Evolutionary conservation across 768 basidiomycete species (phyloP).

Genomic region (Leccinum barrowsii): DNA sequence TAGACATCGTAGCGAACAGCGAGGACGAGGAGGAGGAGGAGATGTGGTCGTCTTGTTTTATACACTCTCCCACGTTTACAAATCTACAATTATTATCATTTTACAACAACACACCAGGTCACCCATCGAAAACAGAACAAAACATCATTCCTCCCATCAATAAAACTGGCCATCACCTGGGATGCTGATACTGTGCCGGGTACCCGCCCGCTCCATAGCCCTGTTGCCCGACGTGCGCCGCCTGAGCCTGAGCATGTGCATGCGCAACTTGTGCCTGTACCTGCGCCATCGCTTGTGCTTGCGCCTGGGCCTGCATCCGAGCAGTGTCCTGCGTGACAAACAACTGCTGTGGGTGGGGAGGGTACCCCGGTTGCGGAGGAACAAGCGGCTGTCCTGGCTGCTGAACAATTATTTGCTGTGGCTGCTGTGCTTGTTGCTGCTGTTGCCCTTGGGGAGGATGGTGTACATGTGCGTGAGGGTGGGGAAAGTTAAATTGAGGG

Average conservation of each 20-base stretch:
- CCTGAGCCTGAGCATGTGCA: conserved; percentile 38
- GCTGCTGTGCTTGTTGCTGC: conserved; percentile 43
- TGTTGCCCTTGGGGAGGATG: conserved; percentile 50
- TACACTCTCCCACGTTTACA: conserved; percentile 27
- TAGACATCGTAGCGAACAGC: conserved; percentile 43
- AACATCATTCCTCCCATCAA: neutral
- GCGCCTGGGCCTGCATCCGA: conserved; percentile 42
- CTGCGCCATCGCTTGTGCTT: conserved; percentile 39
- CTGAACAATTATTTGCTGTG: conserved; percentile 35
- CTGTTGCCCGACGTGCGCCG: conserved; percentile 28
- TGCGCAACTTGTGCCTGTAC: conserved; percentile 40
- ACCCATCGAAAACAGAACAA: conserved; percentile 12
- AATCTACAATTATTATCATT: conserved; percentile 1
- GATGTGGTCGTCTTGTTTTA: conserved; percentile 4
- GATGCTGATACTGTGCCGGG: conserved; percentile 32
- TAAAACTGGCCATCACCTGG: conserved; percentile 17
- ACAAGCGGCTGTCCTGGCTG: conserved; percentile 39
- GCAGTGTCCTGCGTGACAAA: conserved; percentile 32
- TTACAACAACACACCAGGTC: conserved; percentile 1
- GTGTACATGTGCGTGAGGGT: conserved; percentile 49
- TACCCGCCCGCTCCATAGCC: conserved; percentile 27
- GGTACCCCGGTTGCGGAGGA: conserved; percentile 31
- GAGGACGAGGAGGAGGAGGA: neutral
- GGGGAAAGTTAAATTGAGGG: conserved; percentile 65
- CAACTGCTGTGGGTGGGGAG: conserved; percentile 32